Conservation (phyloP, 495 filamentous ascomycete species). For the Aspergillus sparsus region DNA sequence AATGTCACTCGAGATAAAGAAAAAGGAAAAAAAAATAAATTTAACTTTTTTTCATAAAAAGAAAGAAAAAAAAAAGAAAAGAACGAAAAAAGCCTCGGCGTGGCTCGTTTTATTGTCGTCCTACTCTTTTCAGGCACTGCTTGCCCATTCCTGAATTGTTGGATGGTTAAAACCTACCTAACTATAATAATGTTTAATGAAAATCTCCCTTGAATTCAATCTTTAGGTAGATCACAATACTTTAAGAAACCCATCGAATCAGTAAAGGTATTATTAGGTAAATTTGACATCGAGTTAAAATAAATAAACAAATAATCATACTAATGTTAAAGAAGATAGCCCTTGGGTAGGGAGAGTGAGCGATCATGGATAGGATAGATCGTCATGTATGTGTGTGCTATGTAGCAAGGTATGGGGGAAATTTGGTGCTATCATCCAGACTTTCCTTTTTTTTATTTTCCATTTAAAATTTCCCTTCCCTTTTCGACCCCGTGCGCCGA, state of each 20-base stretch:
- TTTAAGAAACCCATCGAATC: constrained; percentile 19
- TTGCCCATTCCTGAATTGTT: neutral
- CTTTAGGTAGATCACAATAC: neutral
- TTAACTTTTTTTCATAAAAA: no score
- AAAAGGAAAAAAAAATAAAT: no score
- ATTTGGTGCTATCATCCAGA: constrained; percentile 24
- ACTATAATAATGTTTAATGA: neutral
- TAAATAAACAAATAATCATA: no score
- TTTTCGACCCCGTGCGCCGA: constrained; percentile 24
- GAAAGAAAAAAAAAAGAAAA: no score
- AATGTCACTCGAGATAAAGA: no score
- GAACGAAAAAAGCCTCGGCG: no score
- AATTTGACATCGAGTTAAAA: neutral
- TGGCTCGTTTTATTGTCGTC: neutral
- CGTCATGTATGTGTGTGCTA: constrained; percentile 16
- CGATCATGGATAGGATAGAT: constrained; percentile 24
- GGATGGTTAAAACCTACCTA: neutral
- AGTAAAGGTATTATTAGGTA: constrained; percentile 8
- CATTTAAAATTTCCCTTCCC: no score
- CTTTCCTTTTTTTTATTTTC: neutral
- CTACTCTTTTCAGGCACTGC: constrained; percentile 1
- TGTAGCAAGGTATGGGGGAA: constrained; percentile 11
- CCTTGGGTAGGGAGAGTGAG: constrained; percentile 22
- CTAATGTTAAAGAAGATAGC: constrained; percentile 7
- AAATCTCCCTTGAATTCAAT: neutral